These are phyloP conservation scores for Capsicum pubescens DNA, from an alignment of 257 asterid genomes.

Conservation along the genomic window DNA sequence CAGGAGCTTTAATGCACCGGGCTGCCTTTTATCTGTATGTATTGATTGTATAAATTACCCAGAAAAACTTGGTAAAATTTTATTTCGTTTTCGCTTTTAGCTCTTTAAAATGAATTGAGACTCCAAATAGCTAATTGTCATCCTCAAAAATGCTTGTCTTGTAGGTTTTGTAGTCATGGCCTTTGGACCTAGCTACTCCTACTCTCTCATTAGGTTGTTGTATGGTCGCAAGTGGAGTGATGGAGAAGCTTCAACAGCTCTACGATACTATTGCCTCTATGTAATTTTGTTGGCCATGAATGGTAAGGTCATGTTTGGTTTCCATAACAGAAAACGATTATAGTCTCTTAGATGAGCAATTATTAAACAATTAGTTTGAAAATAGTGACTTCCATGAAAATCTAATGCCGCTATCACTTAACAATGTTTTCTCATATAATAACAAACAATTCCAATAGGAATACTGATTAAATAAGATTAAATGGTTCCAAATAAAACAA, in stretches of 20 bases:
- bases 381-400: conserved; percentile 19
- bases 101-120: neutral
- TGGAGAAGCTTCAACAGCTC: conserved; percentile 93
- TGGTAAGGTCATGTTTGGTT: conserved; percentile 49
- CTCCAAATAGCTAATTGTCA: neutral
- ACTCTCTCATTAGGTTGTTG: conserved; percentile 80
- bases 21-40: neutral
- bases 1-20: no score
- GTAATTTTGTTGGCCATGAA: conserved; percentile 91
- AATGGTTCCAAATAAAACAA: neutral
- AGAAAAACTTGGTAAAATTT: neutral
- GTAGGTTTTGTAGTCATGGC: conserved; percentile 84
- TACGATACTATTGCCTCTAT: conserved; percentile 79
- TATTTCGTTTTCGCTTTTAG: neutral
- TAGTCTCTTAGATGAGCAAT: neutral
- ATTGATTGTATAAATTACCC: neutral
- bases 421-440: neutral
- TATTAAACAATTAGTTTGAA: neutral
- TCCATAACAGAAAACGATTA: neutral
- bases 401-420: neutral
- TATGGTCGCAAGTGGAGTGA: conserved; percentile 98
- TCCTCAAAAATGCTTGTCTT: conserved; percentile 18
- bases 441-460: neutral
- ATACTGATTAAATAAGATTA: neutral
- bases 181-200: conserved; percentile 97